Base-by-base conservation (phyloP, 176 grass and related monocot species). In the Phragmites australis region DNA sequence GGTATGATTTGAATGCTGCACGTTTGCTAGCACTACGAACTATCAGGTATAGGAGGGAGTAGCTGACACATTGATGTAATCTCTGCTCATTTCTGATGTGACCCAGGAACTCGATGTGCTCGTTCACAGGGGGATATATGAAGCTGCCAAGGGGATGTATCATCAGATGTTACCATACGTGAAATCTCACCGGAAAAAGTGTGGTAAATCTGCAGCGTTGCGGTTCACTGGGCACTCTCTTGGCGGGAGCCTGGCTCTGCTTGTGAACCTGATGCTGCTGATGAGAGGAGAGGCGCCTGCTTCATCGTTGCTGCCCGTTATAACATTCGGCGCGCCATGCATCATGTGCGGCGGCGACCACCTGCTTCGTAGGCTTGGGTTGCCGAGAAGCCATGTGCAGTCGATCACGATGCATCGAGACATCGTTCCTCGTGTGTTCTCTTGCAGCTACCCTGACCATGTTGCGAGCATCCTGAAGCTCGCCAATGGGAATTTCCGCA, bases 401-500 rank as follows among this genome's bases (percentile, higher is more conserved):
- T 93, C 86, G 0, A 77, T 98, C 76, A 82, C 90, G 17, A 89
- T 94, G 88, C 96, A 98, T 27, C 87, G 96, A 29, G 92, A 98
- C 72, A 98, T 98, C n/a, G 96, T 98, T 39, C 96, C 96, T 75
- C 81, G 96, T 51, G 96, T 91, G 45, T 98, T 98, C 32, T 94
- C 92, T 0, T 98, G 96, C 83, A 88, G 93, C 45, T 98, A 94
- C 61, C 96, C 96, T 22, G 88, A 98, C 55, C 88, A 98, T 77
- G 84, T 98, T 25, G 81, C 86, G 47, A 92, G 83, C 69, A 95
- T 98, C 82, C 87, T 98, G 6, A 98, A 94, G 86, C 83, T 93
- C 8, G 81, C 91, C 19, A 98, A 98, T 67, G 84, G 86, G 26
- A 98, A 98, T 43, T 98, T 98, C 67, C 88, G 96, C 27, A 89